Conservation (phyloP, 2,329 filamentous ascomycete genomes). For the Pseudohalonectria lignicola region DNA sequence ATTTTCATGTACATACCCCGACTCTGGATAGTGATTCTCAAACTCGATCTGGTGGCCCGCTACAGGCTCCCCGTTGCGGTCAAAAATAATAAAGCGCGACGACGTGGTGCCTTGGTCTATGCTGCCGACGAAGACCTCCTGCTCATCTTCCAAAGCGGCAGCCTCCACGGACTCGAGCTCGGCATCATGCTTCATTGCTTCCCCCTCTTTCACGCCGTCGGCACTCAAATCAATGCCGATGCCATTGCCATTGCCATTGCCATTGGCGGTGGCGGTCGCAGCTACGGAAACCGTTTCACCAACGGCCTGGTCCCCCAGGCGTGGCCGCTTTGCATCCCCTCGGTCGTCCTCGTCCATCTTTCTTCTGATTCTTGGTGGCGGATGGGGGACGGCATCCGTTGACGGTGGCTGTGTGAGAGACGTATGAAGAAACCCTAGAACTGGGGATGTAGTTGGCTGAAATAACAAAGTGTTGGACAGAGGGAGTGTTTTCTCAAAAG, state of each 20-base stretch:
- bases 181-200: slow-evolving; percentile 1
- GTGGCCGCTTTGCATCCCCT: too few species aligned
- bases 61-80: slow-evolving; percentile 64
- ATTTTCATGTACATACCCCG: slow-evolving; percentile 69
- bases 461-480: too few species aligned
- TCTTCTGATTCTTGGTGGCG: not conserved
- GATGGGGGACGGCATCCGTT: not conserved
- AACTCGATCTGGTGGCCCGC: slow-evolving; percentile 83
- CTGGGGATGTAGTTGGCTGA: too few species aligned
- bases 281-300: too few species aligned
- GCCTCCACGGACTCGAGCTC: not conserved
- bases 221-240: too few species aligned
- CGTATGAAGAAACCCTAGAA: too few species aligned
- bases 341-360: not conserved
- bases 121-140: slow-evolving; percentile 58
- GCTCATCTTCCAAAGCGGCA: slow-evolving; percentile 6
- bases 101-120: slow-evolving; percentile 90
- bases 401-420: not conserved
- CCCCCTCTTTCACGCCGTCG: not conserved
- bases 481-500: too few species aligned
- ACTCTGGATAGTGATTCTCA: slow-evolving; percentile 70
- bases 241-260: too few species aligned
- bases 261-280: too few species aligned
- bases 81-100: slow-evolving; percentile 83
- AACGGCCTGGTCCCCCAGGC: too few species aligned